Base-by-base conservation (phyloP, 2,329 filamentous ascomycete genomes). In the Diatrype stigma region DNA sequence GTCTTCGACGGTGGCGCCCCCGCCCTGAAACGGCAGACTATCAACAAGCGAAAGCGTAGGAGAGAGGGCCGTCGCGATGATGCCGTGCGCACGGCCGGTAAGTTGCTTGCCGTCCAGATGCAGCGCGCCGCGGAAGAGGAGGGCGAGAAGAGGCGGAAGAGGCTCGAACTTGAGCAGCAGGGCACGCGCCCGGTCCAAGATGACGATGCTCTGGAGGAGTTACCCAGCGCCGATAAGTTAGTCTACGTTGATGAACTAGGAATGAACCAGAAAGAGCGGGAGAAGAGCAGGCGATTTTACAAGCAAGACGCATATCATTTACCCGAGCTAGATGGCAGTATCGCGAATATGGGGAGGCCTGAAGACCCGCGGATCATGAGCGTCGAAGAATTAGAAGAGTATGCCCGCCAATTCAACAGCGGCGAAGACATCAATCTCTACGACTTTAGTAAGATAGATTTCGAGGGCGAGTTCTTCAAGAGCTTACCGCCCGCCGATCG, bases 401-500 rank as follows among this genome's bases (percentile, higher is more conserved):
- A 99, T 66, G 93, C 95, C 3, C 79, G 86, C 47, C 92, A 97
- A 57, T 97, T 97, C 63, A 84, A 96, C 62, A 84, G 84, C 54
- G 94, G 94, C 49, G 91, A 97, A 69, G 93, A 97, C 66, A 87
- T 97, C 60, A 86, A 86, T 57, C 71, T 92, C 5, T 97, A 97
- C 70, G 93, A 97, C 70, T 99, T 99, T 66, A 95, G 89, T 65
- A 97, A 97, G 71, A 99, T 99, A 61, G 94, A 99, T 66, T 99
- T 97, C 63, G 89, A 97, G 58, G 90, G 92, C 58, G 85, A 93
- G 12, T 99, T 99, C 70, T 99, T 99, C 73, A 83, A 88, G 67
- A 96, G 90, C 66, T 71, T 99, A 51, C 94, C 95, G 0, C 79
- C 91, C 1, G 86, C 87, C 2, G 94, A 99, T 73, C 84, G 93